Conservation (phyloP, 2,329 filamentous ascomycete species). For the Pestalotiopsis fici region DNA sequence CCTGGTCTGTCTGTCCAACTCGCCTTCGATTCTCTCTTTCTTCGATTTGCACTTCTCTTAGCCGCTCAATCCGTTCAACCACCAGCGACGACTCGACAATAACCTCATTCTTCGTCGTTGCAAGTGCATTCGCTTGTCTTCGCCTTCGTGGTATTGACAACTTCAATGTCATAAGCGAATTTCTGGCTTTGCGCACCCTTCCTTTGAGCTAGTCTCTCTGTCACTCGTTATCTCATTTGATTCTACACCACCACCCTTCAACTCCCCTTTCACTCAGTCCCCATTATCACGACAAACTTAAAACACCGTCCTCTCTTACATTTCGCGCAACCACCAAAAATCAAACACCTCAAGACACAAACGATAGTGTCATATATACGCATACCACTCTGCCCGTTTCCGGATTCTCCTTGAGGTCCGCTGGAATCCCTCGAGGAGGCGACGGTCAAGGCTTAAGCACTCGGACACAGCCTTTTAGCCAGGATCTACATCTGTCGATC, state of each 20-base stretch:
- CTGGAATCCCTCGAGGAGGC: neutral
- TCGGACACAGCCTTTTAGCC: neutral
- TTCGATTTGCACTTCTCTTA: neutral
- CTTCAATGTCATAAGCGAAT: neutral
- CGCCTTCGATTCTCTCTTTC: neutral
- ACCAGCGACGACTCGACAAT: conserved; percentile 2
- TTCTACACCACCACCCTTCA: neutral
- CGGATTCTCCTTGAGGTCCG: neutral
- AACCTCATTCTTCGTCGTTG: neutral
- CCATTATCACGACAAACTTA: neutral
- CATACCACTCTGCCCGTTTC: neutral
- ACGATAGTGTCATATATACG: neutral
- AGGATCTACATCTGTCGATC: conserved; percentile 1
- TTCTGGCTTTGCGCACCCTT: conserved; percentile 6
- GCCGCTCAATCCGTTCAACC: neutral
- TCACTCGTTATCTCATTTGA: conserved; percentile 40
- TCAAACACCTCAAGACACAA: neutral
- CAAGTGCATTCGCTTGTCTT: neutral
- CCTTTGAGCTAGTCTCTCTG: conserved; percentile 48
- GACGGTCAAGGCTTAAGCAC: neutral
- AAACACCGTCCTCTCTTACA: neutral
- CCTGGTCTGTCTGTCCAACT: neutral
- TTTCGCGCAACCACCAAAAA: neutral
- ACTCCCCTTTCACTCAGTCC: neutral
- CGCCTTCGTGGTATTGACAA: neutral